Base-by-base conservation (phyloP, 2,329 filamentous ascomycete species). In the Sporothrix protearum region DNA sequence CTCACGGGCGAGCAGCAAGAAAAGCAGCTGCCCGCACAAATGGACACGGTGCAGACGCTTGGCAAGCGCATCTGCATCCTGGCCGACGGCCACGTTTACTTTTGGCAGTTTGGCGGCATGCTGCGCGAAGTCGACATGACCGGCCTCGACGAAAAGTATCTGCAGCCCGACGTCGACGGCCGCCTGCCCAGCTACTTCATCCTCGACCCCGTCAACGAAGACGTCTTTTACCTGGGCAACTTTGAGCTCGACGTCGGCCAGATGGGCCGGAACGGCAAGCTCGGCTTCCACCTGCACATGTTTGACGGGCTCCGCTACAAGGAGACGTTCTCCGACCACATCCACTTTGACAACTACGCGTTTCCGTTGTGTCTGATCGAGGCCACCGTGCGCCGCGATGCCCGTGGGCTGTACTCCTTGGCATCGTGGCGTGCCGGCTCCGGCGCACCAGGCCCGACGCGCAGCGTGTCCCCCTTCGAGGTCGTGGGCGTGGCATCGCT, bases 131-230 rank as follows among this genome's bases (percentile, higher is more conserved):
- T 69, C 12, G 70, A 74, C 47, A 64, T 72, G 67, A 47, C 71
- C 0, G 71, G 70, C 5, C 69, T 75, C 0, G 71, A 69, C 19
- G 45, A 33, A 2, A 61, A 53, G 9, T 71, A 74, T 66, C 71
- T 51, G 19, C 67, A 71, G 71, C 73, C 73, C 5, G 72, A 73
- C 42, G 45, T 42, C 8, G 73, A 74, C 69, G 70, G 72, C 6
- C 72, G 73, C 2, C 72, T 75, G 14, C 69, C 72, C 19, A 73
- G 71, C 69, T 73, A 57, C 63, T 71, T 75, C 5, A 6, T 75
- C 16, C 51, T 72, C 3, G 72, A 74, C 55, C 70, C 70, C 0
- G 51, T 72, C 33, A 59, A 69, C 67, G 30, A 55, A 1, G 71
- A 73, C 66, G 49, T 73, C 22, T 73, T 75, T 45, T 74, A 61